Base-by-base conservation (phyloP, 1,139 yeast species). In the Lizanozyma gosingica region DNA sequence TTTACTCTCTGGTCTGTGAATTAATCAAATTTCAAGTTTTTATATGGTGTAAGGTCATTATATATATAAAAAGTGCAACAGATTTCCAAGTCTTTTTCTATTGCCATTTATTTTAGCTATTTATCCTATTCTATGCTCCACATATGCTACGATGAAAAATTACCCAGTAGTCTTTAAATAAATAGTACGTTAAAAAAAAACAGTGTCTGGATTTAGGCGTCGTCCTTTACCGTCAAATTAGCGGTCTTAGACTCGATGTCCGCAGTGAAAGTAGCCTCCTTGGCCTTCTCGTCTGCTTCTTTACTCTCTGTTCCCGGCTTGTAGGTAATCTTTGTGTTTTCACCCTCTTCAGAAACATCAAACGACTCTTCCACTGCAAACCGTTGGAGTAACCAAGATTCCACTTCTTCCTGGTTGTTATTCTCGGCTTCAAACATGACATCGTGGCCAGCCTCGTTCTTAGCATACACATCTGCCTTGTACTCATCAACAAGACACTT, bases 401-500 rank as follows among this genome's bases (percentile, higher is more conserved):
- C 90, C 11, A 81, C 77, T 29, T 78, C 83, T 42, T 71, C 76
- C 49, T 77, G 71, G 36, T 73, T 78, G 51, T 78, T 82, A 47
- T 75, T 77, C 56, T 88, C 96, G 2, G 97, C 96, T 57, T 90
- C 97, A 56, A 68, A 88, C 48, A 92, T 81, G 2, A 87, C 73
- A 59, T 92, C 97, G 54, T 87, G 94, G 22, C 80, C 85, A 37
- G 81, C 77, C 14, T 63, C 59, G 62, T 92, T 92, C 60, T 81
- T 83, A 34, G 75, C 55, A 52, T 85, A 83, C 15, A 95, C 90
- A 57, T 92, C 95, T 0, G 90, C 94, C 4, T 73, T 71, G 47
- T 78, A 85, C 41, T 78, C 72, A 29, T 83, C 90, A 55, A 92
- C 81, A 37, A 92, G 65, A 8, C 75, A 55, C 58, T 83, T 63